phyloP scores from a whole-genome alignment of 1,284 basidiomycete species.

The Takashimella tepidaria region DNA sequence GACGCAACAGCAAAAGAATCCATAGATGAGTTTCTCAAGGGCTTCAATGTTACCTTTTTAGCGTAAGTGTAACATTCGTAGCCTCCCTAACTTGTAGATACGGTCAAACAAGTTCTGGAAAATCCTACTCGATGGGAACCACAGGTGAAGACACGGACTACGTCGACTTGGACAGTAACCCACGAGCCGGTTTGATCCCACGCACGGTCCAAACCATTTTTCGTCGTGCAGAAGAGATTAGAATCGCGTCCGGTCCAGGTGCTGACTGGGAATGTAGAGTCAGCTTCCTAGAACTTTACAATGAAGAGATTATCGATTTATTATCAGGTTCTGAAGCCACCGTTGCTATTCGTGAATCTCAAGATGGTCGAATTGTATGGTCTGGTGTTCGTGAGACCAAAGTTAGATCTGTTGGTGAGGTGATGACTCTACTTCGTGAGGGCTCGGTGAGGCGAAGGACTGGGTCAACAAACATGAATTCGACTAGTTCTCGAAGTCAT shows the following conservation, averaged over 20 bases:
- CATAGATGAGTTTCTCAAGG: constrained; percentile 84
- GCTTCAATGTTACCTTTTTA: constrained; percentile 95
- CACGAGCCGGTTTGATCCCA: constrained; percentile 77
- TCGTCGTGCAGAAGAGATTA: constrained; percentile 65
- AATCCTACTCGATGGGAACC: constrained; percentile 87
- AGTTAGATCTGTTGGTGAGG: constrained; percentile 75
- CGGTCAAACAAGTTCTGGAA: constrained; percentile 94
- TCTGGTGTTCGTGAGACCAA: constrained; percentile 85
- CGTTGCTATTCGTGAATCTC: constrained; percentile 94
- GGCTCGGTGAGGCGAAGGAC: constrained; percentile 87
- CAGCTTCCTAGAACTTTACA: constrained; percentile 94
- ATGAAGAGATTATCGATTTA: constrained; percentile 91
- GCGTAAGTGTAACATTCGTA: no score
- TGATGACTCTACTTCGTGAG: constrained; percentile 84
- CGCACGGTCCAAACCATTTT: constrained; percentile 92
- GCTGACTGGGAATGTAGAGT: constrained; percentile 57
- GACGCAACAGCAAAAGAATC: constrained; percentile 76
- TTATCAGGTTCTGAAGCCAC: constrained; percentile 65
- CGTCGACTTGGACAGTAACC: constrained; percentile 46
- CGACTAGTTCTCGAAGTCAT: constrained; percentile 94
- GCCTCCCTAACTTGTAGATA: constrained; percentile 52
- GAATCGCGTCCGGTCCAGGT: constrained; percentile 64
- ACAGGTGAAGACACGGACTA: constrained; percentile 81
- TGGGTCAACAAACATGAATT: constrained; percentile 98
- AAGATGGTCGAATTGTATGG: constrained; percentile 95